phyloP scores from a whole-genome alignment of 768 basidiomycete species.

The Tylopilus sp. region DNA sequence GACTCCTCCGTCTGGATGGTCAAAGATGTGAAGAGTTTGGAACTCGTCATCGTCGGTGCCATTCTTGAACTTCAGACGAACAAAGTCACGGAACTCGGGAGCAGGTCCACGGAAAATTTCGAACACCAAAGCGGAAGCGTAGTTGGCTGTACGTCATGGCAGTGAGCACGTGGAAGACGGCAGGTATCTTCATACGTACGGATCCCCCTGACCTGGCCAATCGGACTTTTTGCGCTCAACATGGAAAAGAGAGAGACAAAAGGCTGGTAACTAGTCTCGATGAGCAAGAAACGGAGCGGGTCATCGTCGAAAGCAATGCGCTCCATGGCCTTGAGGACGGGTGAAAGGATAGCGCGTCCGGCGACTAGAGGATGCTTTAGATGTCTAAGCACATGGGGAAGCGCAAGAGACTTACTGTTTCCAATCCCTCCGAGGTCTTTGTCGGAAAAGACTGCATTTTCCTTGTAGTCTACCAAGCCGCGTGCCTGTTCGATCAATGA shows the following conservation, averaged over 20 bases:
- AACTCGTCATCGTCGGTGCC: conserved; percentile 57
- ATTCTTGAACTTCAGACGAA: conserved; percentile 82
- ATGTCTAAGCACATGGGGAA: neutral
- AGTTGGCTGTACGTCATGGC: conserved; percentile 50
- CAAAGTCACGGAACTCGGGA: conserved; percentile 75
- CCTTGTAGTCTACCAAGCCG: conserved; percentile 72
- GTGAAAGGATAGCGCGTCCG: conserved; percentile 70
- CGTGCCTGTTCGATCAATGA: conserved; percentile 71
- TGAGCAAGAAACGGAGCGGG: conserved; percentile 71
- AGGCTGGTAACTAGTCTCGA: conserved; percentile 82
- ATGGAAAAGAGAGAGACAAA: conserved; percentile 84
- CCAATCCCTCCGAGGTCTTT: conserved; percentile 60
- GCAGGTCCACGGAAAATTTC: conserved; percentile 72
- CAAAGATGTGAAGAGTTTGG: conserved; percentile 66
- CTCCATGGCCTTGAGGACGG: conserved; percentile 67
- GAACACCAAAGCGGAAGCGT: conserved; percentile 66
- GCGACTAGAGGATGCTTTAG: conserved; percentile 52
- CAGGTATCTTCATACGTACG: conserved; percentile 44
- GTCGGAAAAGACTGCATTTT: conserved; percentile 70
- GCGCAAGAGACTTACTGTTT: conserved; percentile 52
- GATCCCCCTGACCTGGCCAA: conserved; percentile 57
- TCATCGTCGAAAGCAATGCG: conserved; percentile 75
- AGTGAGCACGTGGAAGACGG: neutral
- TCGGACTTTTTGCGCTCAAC: conserved; percentile 50
- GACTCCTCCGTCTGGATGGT: conserved; percentile 60